Evolutionary conservation across 169 alveolate species (phyloP).

Genomic region (Ichthyophthirius multifiliis): DNA sequence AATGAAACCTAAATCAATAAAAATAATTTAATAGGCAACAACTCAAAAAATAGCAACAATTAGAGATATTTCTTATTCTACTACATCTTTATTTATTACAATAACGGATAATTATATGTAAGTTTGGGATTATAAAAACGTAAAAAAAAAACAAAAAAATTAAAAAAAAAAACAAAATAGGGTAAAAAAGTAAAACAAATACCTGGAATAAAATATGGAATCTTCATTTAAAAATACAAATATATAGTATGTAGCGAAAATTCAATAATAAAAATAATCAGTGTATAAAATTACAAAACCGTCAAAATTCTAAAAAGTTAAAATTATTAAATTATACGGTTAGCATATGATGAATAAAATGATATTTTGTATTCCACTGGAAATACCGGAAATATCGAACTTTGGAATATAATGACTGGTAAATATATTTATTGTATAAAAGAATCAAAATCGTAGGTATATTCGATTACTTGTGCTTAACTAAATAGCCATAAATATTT

Average conservation of each 20-base stretch:
- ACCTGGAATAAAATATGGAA: constrained; percentile 2
- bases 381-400: neutral
- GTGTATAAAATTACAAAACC: neutral
- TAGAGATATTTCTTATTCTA: neutral
- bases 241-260: neutral
- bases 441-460: neutral
- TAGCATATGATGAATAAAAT: neutral
- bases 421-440: neutral
- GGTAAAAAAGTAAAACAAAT: neutral
- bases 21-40: neutral
- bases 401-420: constrained; percentile 7
- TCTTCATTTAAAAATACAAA: neutral
- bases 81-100: neutral
- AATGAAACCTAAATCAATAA: neutral
- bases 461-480: neutral
- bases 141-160: neutral
- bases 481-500: neutral
- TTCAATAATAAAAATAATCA: neutral
- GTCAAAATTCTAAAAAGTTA: neutral
- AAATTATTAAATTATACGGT: neutral
- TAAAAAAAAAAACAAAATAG: neutral
- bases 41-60: neutral
- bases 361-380: neutral
- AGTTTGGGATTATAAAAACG: neutral
- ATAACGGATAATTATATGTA: neutral